Base-by-base conservation (phyloP, 192 early-diverging fungal genomes). In the Backusella tarrabulga region DNA sequence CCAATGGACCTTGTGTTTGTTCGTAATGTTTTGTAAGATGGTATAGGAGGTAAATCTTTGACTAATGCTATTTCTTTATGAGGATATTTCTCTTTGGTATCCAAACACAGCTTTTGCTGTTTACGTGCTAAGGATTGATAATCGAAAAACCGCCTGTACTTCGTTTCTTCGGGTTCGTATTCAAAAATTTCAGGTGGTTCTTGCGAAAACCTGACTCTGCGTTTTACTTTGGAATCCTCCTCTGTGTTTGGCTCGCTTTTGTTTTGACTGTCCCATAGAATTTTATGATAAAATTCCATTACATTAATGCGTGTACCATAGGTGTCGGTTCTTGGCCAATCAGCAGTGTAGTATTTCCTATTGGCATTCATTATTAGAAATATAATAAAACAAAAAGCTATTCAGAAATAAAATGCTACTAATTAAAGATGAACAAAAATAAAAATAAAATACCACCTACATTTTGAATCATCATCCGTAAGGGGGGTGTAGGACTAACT, bases 381-480 rank as follows among this genome's bases (percentile, higher is more conserved):
- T 12, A 63, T 63, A 29, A 29, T 11, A 29, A 6, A 63, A 63
- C 29, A 63, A 63, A 29, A 50, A 63, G 12, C 19, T 63, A 63
- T 26, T n/a, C 12, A 63, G 26, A 63, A 29, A 63, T 63, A 63
- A 63, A 63, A 63, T 63, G 23, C 21, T 29, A 63, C 23, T 63
- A 63, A 63, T 63, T 63, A 63, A 63, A 63, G 56, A 63, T 63
- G 56, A 63, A 63, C 23, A 63, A 63, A 29, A 63, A 63, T 63
- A 63, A 63, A 63, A 63, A 63, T 63, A 63, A 63, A 63, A 23
- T 63, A 26, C 23, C 21, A 29, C 56, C 11, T 63, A 63, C 56
- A 29, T 63, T 60, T 63, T 63, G 56, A 63, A 26, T 29, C 26
- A 63, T 63, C 56, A 63, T 26, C 21, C 3, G 56, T 63, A 63